Evolutionary conservation across 2,329 filamentous ascomycete species (phyloP), one percentile per base, ranked within the genome.

Genomic region (Chaetomium sp.): DNA sequence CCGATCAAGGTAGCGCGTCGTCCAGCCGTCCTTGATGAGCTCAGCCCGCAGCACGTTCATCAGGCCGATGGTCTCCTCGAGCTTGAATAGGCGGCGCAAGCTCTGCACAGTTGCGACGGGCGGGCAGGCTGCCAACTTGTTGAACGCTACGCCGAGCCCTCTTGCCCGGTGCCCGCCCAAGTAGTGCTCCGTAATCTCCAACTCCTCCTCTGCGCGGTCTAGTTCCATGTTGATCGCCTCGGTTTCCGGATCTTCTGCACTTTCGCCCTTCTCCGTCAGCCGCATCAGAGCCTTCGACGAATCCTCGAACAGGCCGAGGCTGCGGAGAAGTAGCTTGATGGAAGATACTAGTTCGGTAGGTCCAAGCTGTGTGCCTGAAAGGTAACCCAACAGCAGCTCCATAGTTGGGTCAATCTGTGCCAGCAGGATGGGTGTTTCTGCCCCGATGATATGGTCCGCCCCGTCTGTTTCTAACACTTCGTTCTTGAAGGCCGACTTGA

Each of bases 1-100:
- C 9, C 73, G 70, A 63, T 88, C 86, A 40, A 88, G 72, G 68
- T 91, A 90, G 27, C 81, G 78, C 14, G 83, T 81, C 0, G 86
- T 89, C 88, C 88, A 92, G 36, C 85, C 85, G 55, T 88, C 88
- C 61, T 84, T 82, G 51, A 85, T 81, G 46, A 92, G 77, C 71
- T 91, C 87, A 60, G 86, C 78, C 54, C 88, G 83, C 35, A 92
- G 76, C 5, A 91, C 76, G 61, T 87, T 81, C 62, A 91, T 85
- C 52, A 92, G 77, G 38, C 84, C 84, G 9, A 89, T 74, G 32
- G 87, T 81, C 62, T 91, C 86, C 60, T 86, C 79, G 2, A 82
- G 84, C 48, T 79, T 78, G 57, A 89, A 80, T 34, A 79, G 79
- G 9, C 77, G 75, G 42, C 86, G 83, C 45, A 92, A 76, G 3